Evolutionary conservation across 768 basidiomycete species (phyloP), one percentile per base, ranked within the genome.

Genomic region (Boletus vermiculosoides): DNA sequence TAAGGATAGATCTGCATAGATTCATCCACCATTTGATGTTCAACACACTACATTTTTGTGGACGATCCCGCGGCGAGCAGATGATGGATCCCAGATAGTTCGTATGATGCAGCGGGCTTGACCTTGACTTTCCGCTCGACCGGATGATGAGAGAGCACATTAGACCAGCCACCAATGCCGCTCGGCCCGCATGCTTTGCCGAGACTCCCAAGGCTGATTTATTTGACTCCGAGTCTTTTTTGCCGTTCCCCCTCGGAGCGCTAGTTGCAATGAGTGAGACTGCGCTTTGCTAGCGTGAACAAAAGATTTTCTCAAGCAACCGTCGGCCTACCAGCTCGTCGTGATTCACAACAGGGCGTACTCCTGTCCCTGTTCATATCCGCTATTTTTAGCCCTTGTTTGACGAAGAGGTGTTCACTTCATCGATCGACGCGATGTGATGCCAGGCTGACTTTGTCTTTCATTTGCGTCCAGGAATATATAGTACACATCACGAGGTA

Each of bases 151-250:
- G 20, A 44, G 48, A 45, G 31, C 49, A 51, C 36, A 18, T 44
- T 33, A 51, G 40, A 46, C 52, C 28, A 42, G 39, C 57, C 9
- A 30, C 33, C 55, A 51, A 66, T 63, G 64, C 65, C 60, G 63
- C 54, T 54, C 65, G 70, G 69, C 36, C 57, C 58, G 60, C 47
- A 11, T 10, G 13, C 23, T 23, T 42, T 62, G 28, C 52, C 50
- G 51, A 28, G 33, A 25, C 28, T 15, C n/a, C 30, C 34, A 44
- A 25, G 52, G 15, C 49, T 49, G 22, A 30, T 25, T 15, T 36
- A 22, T 25, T 28, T 20, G 37, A 55, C 11, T n/a, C 39, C 22
- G 71, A 62, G 68, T 13, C 46, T 30, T 71, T 73, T 70, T 64
- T 52, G 70, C 70, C 12, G 58, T 56, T 60, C 49, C 61, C 52